Percentiles rank a stretch among this genome's conserved stretches.
These are phyloP conservation scores for Stromatinia cepivora DNA, from an alignment of 2,329 filamentous ascomycete species.

Conservation along the genomic window DNA sequence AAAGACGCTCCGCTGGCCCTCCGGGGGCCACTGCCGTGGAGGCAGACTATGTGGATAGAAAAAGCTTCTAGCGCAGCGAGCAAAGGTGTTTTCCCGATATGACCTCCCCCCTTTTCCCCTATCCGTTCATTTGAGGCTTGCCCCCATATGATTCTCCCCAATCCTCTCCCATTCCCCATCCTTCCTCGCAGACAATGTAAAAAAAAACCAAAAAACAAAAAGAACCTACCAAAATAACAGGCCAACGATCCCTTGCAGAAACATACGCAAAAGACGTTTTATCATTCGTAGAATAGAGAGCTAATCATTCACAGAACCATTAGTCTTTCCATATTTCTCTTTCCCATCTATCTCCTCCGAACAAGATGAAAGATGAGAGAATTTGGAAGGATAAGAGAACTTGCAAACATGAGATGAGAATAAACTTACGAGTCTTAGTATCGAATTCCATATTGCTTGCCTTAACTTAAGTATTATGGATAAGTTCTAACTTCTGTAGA, in stretches of 20 bases:
- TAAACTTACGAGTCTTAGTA: slow-evolving; percentile 67
- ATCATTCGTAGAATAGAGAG: slow-evolving; percentile 76
- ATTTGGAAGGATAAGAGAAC: no score
- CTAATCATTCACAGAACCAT: slow-evolving; percentile 46
- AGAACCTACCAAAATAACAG: slow-evolving; percentile 73
- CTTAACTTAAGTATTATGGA: neutral
- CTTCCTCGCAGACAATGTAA: no score
- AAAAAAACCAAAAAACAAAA: neutral
- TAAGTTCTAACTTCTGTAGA: neutral
- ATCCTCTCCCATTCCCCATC: no score
- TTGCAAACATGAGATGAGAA: neutral
- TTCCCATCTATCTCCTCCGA: neutral
- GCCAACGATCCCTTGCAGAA: slow-evolving; percentile 87
- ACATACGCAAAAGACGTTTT: slow-evolving; percentile 81
- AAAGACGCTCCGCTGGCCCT: neutral
- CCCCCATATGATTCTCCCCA: neutral
- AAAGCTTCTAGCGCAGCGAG: neutral
- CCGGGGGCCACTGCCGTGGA: neutral
- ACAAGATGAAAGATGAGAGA: no score
- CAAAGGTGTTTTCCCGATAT: neutral
- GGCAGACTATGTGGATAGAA: neutral
- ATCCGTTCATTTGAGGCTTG: neutral
- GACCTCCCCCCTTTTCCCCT: no score
- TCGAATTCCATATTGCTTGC: slow-evolving; percentile 65
- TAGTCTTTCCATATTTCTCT: neutral